Base-by-base conservation (phyloP, 805 yeast species). In the Scheffersomyces coipomensis region DNA sequence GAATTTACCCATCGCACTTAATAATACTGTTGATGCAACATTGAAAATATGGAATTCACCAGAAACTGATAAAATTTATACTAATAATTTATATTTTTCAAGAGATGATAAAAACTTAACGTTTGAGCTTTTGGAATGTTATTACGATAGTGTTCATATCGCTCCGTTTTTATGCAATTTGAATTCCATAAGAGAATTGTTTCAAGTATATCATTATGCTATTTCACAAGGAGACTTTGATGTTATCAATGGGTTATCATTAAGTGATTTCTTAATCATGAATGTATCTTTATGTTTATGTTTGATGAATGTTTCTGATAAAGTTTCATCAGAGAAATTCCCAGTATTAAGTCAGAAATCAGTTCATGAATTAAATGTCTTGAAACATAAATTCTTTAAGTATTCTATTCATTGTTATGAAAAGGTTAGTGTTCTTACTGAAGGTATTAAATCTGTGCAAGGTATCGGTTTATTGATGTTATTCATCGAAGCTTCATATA, bases 321-420 rank as follows among this genome's bases (percentile, higher is more conserved):
- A 37, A 10, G 31, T 34, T 19, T 19, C 19, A n/a, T 29, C 44
- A 16, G 40, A 40, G 3, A 34, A 44, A 11, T 55, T 22, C 47
- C 35, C 47, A 5, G 33, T 29, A 3, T 45, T 52, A 32, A 19
- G 38, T 4, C 5, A 26, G 2, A 22, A 40, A 3, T 33, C 34
- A 29, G 33, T 29, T 11, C 29, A 40, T 1, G 45, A 53, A 3
- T 34, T 60, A 22, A 38, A 31, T 5, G 43, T 39, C 5, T 38
- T 55, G 12, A 50, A 54, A 29, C 29, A 40, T 6, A 35, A 34
- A 4, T 49, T 54, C 17, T 51, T 59, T 26, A 43, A 51, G 35
- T 50, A 51, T 31, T 58, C 81, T 1, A 48, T 79, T 19, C 71
- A 60, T 47, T 81, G 76, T 52, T 81, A 71, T 47, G 79, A 76